These are phyloP conservation scores for Penicillium italicum DNA, from an alignment of 2,329 filamentous ascomycete species.

Conservation along the genomic window DNA sequence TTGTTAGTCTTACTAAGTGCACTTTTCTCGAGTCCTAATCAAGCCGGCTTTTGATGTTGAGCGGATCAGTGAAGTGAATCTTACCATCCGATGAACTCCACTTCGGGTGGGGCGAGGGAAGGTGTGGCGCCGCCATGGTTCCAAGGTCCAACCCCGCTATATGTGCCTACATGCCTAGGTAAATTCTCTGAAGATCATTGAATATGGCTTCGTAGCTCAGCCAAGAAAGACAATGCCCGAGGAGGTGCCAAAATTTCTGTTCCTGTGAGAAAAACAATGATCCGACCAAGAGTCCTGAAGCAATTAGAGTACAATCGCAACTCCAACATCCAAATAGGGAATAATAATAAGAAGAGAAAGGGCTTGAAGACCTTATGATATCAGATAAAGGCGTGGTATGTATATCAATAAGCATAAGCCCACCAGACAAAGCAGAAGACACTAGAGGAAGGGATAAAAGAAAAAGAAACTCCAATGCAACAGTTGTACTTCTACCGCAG, in stretches of 20 bases:
- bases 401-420: slow-evolving; percentile 4
- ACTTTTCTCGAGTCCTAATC: not conserved
- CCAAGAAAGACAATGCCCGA: not conserved
- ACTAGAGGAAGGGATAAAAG: not conserved
- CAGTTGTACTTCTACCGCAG: not conserved
- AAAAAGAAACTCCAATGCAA: not conserved
- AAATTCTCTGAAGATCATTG: not conserved
- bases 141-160: not conserved
- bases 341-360: not conserved
- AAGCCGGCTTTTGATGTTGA: not conserved
- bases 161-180: no score
- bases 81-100: not conserved
- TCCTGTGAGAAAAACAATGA: not conserved
- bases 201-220: not conserved
- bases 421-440: not conserved
- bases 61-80: not conserved
- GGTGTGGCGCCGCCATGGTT: not conserved
- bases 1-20: not conserved
- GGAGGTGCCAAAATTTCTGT: not conserved
- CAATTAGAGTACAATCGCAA: not conserved
- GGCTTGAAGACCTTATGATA: not conserved
- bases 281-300: not conserved
- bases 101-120: not conserved
- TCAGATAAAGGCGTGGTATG: slow-evolving; percentile 5
- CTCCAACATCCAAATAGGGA: not conserved